Base-by-base conservation (phyloP, 108 stramenopile genomes). In the Nitzschia inconspicua region DNA sequence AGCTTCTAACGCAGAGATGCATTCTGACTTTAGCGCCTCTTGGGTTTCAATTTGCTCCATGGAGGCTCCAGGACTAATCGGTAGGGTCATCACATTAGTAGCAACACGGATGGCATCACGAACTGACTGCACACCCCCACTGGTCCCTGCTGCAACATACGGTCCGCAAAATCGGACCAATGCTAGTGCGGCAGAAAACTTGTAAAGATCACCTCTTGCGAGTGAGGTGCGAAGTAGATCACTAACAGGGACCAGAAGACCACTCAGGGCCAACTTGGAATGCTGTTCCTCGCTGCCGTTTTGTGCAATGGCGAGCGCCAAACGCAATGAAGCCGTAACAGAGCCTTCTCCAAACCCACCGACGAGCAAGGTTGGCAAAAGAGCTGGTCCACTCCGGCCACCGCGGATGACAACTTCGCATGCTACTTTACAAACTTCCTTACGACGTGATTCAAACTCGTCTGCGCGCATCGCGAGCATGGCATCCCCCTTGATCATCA, bases 101-200 rank as follows among this genome's bases (percentile, higher is more conserved):
- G 84, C 75, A 25, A 79, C 68, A 16, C 67, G 69, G 31, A 91
- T 85, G 6, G 82, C 73, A 54, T 78, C 68, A 10, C 72, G 72
- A 2, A 91, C 71, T 7, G 89, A 71, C 31, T 66, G 67, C 2
- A 78, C 25, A 41, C 73, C 83, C 14, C 72, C 82, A 19, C 68
- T 51, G 3, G 55, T 44, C 11, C 80, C 82, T 26, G 78, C 63
- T 48, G 65, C 73, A 16, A 79, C 73, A 43, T 69, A 64, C 1
- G 86, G 81, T 35, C 89, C 89, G 35, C 86, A 91, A 25, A 75
- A 86, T 32, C 80, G 55, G n/a, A 91, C 82, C 16, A 88, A 32
- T 3, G 77, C 73, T 24, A 86, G 43, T 11, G 81, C 65, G 11
- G 80, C 80, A 4, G 78, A 81, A 58, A 88, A 84, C 27, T 55